A percentile compares a stretch with the other conserved stretches of the same genome.
These are phyloP conservation scores for Pigoraptor vietnamica DNA, from an alignment of 78 protist genomes.

Conservation along the genomic window DNA sequence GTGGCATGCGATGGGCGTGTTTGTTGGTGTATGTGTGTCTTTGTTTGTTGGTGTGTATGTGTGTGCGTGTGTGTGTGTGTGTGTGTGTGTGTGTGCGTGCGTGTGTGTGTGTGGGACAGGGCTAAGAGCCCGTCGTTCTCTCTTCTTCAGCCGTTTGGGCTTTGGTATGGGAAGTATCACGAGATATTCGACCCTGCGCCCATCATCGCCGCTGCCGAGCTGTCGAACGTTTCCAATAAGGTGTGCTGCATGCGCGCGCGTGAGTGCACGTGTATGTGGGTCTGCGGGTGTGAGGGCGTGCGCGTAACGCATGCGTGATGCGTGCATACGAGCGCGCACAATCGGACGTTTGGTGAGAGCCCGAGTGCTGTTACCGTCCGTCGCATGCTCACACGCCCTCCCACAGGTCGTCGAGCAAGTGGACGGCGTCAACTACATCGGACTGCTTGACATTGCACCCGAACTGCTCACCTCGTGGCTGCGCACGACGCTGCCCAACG, in stretches of 20 bases:
- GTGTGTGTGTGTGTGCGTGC: neutral
- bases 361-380: no score
- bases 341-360: neutral
- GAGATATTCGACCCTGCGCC: neutral
- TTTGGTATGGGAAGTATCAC: neutral
- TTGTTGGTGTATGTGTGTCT: neutral
- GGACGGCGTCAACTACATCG: neutral
- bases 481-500: neutral
- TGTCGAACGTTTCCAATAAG: neutral
- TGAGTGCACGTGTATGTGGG: neutral
- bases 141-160: neutral
- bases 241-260: neutral
- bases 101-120: no score
- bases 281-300: neutral
- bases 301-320: no score
- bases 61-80: neutral
- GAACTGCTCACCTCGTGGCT: neutral
- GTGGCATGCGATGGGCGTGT: neutral
- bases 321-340: neutral
- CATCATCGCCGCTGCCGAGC: neutral
- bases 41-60: no score
- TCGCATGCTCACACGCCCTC: neutral
- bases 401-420: neutral
- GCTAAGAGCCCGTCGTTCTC: no score
- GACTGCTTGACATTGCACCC: neutral